These are phyloP conservation scores for Durotheca rogersii DNA, from an alignment of 495 filamentous ascomycete genomes.

Conservation along the genomic window DNA sequence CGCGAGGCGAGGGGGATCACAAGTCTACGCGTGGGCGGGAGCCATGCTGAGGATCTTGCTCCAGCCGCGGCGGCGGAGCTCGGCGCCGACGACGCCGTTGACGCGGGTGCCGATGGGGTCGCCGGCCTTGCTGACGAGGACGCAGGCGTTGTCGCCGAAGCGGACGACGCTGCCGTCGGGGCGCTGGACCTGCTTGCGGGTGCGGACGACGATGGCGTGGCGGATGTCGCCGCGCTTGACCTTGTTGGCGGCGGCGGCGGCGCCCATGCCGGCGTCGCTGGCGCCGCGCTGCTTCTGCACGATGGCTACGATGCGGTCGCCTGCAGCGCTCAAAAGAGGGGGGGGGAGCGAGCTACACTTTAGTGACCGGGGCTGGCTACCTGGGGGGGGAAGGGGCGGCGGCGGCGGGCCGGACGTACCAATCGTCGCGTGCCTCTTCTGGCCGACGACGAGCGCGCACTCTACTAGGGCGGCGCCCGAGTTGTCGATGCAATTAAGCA, in stretches of 20 bases:
- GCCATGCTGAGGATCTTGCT: slow-evolving; percentile 97
- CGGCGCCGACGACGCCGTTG: slow-evolving; percentile 84
- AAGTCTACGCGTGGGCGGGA: slow-evolving; percentile 87
- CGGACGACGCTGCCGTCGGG: slow-evolving; percentile 84
- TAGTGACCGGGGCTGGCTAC: neutral
- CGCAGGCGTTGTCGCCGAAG: slow-evolving; percentile 98
- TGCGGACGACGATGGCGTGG: slow-evolving; percentile 93
- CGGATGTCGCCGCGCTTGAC: slow-evolving; percentile 95
- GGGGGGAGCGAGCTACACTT: neutral
- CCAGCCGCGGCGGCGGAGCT: slow-evolving; percentile 87
- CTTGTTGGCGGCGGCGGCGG: slow-evolving; percentile 73
- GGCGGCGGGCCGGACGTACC: slow-evolving; percentile 56
- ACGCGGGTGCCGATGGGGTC: slow-evolving; percentile 93
- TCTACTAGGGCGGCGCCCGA: slow-evolving; percentile 97
- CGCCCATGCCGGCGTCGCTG: slow-evolving; percentile 53
- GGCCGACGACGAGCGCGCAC: slow-evolving; percentile 87
- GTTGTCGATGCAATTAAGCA: slow-evolving; percentile 99
- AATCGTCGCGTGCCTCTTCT: slow-evolving; percentile 86
- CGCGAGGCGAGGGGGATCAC: too few species aligned
- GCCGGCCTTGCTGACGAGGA: slow-evolving; percentile 93
- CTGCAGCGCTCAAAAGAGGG: too few species aligned
- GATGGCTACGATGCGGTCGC: slow-evolving; percentile 95
- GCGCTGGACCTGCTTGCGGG: slow-evolving; percentile 78
- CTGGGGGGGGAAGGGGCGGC: neutral
- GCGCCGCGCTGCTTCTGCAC: slow-evolving; percentile 88